Evolutionary conservation across 768 basidiomycete genomes (phyloP), one percentile per base, ranked within the genome.

Genomic region (Agrocybe pediades): DNA sequence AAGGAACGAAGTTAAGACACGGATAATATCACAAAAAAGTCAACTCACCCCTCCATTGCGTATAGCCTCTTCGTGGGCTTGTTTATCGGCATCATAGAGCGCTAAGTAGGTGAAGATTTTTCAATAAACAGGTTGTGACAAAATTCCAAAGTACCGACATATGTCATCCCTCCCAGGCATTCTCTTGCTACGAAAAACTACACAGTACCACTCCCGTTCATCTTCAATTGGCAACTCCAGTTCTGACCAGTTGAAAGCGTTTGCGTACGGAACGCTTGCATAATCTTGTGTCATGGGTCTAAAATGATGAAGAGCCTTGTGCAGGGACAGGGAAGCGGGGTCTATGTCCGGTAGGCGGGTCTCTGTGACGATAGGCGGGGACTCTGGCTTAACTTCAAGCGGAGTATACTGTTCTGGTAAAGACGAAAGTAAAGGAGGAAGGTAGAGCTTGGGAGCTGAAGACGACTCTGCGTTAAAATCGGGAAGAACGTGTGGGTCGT

Each of bases 41-140:
- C 17, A 43, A 75, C 86, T 66, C 66, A 92, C 89, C 17, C 92
- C 92, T 59, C 92, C 91, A 54, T 90, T 92, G 39, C 78, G 77
- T 23, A 98, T 82, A 0, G 96, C 96, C 68, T 98, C 96, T 71
- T 95, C 92, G 62, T 98, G 95, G 1, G 96, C 95, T 39, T 77
- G 71, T 62, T 80, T 81, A 68, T 98, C 96, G 4, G 92, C 94
- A 51, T 87, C 85, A 70, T 97, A 95, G 5, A 98, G 79, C 0
- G 83, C 89, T 90, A 55, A 23, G 56, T 53, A 58, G 50, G 4
- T 59, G 46, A 41, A n/a, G n/a, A n/a, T n/a, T n/a, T n/a, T n/a
- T n/a, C n/a, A n/a, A n/a, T n/a, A n/a, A n/a, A n/a, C n/a, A n/a
- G n/a, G 51, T 17, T 51, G 8, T 26, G 20, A 40, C 7, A 47